These are phyloP conservation scores for Boechera stricta DNA, from an alignment of 345 rosid genomes.

Conservation along the genomic window DNA sequence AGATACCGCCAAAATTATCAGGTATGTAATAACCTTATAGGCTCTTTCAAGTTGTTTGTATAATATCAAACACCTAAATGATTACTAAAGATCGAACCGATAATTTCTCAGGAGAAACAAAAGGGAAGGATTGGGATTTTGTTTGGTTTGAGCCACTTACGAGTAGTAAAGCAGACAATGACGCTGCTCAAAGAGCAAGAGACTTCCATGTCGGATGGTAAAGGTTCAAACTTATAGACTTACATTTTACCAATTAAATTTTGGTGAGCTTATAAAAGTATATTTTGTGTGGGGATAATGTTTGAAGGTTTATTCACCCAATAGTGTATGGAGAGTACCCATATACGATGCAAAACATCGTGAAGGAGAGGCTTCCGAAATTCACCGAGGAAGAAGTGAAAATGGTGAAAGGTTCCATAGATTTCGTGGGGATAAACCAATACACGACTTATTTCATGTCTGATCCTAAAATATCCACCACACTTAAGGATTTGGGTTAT, in stretches of 20 bases:
- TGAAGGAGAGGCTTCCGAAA: conserved; percentile 74
- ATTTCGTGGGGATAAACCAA: conserved; percentile 91
- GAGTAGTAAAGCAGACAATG: conserved; percentile 74
- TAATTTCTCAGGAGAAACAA: conserved; percentile 58
- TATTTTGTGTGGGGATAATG: background rate
- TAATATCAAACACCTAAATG: background rate
- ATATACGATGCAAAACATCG: conserved; percentile 75
- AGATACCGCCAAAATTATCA: conserved; percentile 81
- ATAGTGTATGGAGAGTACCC: conserved; percentile 92
- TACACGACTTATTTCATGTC: conserved; percentile 82
- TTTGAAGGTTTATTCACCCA: conserved; percentile 90
- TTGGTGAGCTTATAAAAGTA: conserved; percentile 12
- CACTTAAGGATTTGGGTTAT: conserved; percentile 66
- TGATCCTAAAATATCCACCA: conserved; percentile 54
- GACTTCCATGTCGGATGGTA: conserved; percentile 99
- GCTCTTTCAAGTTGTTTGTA: background rate
- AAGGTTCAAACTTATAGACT: background rate
- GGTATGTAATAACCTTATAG: conserved; percentile 38
- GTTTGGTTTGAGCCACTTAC: conserved; percentile 99
- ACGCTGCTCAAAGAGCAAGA: conserved; percentile 94
- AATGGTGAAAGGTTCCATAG: conserved; percentile 91
- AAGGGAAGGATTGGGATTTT: conserved; percentile 91
- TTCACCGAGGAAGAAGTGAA: conserved; percentile 74
- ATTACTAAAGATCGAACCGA: background rate
- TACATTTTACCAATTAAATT: background rate